These are phyloP conservation scores for Sclerotinia minor DNA, from an alignment of 2,329 filamentous ascomycete species.

Conservation along the genomic window DNA sequence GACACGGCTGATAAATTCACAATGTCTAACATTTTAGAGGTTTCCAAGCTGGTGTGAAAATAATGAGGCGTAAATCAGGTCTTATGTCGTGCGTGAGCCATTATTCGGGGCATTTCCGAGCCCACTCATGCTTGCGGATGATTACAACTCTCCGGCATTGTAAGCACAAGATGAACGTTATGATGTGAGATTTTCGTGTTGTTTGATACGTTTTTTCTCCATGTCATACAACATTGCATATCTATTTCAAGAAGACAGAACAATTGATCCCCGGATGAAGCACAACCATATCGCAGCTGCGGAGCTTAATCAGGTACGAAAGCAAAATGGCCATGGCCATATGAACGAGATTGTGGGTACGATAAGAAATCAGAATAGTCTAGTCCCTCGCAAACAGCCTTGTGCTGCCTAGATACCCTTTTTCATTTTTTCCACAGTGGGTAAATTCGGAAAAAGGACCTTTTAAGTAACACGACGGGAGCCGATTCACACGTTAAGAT, in stretches of 20 bases:
- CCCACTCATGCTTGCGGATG: slow-evolving; percentile 3
- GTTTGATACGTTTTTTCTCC: background rate
- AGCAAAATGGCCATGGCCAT: background rate
- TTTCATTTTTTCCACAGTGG: background rate
- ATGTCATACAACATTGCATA: background rate
- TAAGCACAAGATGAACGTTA: slow-evolving; percentile 8
- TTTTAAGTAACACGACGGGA: slow-evolving; percentile 14
- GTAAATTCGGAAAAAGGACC: slow-evolving; percentile 16
- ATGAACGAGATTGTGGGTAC: background rate
- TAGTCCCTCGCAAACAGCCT: background rate
- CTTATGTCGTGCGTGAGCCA: slow-evolving; percentile 19
- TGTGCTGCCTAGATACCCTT: background rate
- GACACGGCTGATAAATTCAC: slow-evolving; percentile 14
- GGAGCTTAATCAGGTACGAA: slow-evolving; percentile 15
- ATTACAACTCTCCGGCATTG: background rate
- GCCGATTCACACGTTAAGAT: background rate
- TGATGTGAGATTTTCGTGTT: background rate
- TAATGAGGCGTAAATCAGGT: background rate
- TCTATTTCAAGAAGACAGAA: background rate
- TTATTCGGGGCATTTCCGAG: slow-evolving; percentile 7
- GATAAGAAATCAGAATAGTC: background rate
- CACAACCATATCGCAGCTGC: background rate
- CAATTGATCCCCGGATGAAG: background rate
- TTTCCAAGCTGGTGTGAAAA: background rate
- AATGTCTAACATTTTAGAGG: background rate